Conservation (phyloP, 768 basidiomycete species). For the Lentinus tigrinus region DNA sequence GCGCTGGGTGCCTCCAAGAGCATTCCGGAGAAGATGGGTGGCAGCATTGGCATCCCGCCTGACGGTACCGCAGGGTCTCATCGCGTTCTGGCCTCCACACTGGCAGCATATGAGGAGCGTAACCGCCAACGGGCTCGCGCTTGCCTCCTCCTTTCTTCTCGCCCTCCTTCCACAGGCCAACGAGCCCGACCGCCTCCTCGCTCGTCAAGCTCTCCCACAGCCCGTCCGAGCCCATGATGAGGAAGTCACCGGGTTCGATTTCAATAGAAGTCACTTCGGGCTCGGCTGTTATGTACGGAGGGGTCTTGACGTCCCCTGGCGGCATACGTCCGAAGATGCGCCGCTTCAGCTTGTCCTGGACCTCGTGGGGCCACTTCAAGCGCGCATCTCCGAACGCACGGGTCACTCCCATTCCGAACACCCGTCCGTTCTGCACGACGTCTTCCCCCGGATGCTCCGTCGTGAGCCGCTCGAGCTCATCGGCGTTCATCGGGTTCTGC, state of each 20-base stretch:
- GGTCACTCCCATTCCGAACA: slow-evolving; percentile 39
- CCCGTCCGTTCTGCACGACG: slow-evolving; percentile 34
- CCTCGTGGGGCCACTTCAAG: slow-evolving; percentile 41
- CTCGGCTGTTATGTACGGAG: slow-evolving; percentile 51
- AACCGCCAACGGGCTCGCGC: background rate
- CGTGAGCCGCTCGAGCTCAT: slow-evolving; percentile 33
- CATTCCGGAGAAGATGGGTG: slow-evolving; percentile 53
- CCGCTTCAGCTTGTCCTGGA: slow-evolving; percentile 35
- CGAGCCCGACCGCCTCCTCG: slow-evolving; percentile 54
- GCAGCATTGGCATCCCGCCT: slow-evolving; percentile 43
- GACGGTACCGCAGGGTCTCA: slow-evolving; percentile 35
- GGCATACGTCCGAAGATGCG: slow-evolving; percentile 36
- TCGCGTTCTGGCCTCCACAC: slow-evolving; percentile 29
- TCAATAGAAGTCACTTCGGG: slow-evolving; percentile 48
- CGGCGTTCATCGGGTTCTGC: slow-evolving; percentile 35
- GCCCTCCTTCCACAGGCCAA: slow-evolving; percentile 45
- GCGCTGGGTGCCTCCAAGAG: slow-evolving; percentile 49
- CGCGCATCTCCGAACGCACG: slow-evolving; percentile 45
- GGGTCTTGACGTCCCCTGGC: slow-evolving; percentile 37
- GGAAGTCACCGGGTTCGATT: slow-evolving; percentile 47
- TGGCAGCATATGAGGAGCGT: slow-evolving; percentile 28
- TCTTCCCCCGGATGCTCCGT: slow-evolving; percentile 32
- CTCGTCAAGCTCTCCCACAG: slow-evolving; percentile 54
- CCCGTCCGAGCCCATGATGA: slow-evolving; percentile 53
- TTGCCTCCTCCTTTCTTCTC: slow-evolving; percentile 13